phyloP scores from a whole-genome alignment of 2,329 filamentous ascomycete species.

The Fusarium temperatum region DNA sequence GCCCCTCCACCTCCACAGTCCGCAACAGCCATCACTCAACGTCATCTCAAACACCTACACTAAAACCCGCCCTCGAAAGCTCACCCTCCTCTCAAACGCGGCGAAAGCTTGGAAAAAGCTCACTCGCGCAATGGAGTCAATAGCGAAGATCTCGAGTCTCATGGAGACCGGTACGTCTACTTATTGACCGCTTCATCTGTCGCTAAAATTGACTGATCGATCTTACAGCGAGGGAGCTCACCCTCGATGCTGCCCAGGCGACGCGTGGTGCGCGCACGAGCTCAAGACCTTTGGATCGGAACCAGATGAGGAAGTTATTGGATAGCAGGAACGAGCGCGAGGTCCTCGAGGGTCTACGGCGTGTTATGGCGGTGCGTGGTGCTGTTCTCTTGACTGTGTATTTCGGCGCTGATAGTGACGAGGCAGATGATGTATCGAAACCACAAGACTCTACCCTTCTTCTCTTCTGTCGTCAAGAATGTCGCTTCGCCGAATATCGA shows the following conservation, averaged over 20 bases:
- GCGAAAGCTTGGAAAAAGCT: slow-evolving; percentile 14
- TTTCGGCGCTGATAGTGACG: slow-evolving; percentile 6
- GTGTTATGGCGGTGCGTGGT: slow-evolving; percentile 81
- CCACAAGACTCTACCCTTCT: slow-evolving; percentile 89
- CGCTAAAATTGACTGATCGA: slow-evolving; percentile 33
- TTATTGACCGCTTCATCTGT: slow-evolving; percentile 7
- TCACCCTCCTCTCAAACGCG: slow-evolving; percentile 16
- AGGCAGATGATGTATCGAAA: slow-evolving; percentile 91
- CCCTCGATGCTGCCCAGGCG: slow-evolving; percentile 93
- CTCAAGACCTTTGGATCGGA: slow-evolving; percentile 74
- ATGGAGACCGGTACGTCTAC: slow-evolving; percentile 83
- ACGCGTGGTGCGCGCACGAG: slow-evolving; percentile 73
- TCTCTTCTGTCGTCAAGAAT: slow-evolving; percentile 98
- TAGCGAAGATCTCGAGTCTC: slow-evolving; percentile 91
- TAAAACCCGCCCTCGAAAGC: slow-evolving; percentile 6
- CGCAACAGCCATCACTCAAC: slow-evolving; percentile 23
- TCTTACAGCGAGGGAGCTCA: slow-evolving; percentile 86
- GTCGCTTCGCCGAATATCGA: slow-evolving; percentile 93
- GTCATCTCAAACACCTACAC: slow-evolving; percentile 40
- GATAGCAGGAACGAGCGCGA: slow-evolving; percentile 95
- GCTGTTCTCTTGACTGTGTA: not conserved
- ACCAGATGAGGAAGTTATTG: slow-evolving; percentile 91
- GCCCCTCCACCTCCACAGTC: slow-evolving; percentile 34
- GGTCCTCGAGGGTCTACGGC: slow-evolving; percentile 88
- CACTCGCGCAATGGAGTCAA: slow-evolving; percentile 81